Base-by-base conservation (phyloP, 306 rosid genomes). In the Trifolium repens region DNA sequence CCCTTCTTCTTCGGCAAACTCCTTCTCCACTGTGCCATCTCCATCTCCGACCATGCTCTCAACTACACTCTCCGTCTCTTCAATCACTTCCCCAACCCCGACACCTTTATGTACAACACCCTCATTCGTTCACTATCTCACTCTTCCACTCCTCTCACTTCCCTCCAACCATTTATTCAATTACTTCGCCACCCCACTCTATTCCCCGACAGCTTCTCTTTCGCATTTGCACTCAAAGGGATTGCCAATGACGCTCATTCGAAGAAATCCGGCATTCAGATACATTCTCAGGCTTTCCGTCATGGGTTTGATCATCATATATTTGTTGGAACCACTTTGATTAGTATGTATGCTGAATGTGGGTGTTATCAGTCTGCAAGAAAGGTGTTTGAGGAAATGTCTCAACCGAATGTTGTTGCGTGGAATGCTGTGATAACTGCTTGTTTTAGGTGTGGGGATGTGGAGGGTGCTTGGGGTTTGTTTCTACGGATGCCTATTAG, bases 61-160 rank as follows among this genome's bases (percentile, higher is more conserved):
- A 81, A 76, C 69, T 86, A 91, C 62, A 83, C 89, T 59, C 86
- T 87, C 81, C 86, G 83, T 22, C 81, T 94, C 69, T 83, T 91
- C 77, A 77, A 60, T 8, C 88, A 89, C 67, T 84, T 82, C 43
- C 89, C 77, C 7, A 46, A 82, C 68, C 96, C 94, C n/a, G 97
- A 94, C 79, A 82, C 86, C 17, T 94, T 89, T 91, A 91, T 94
- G 93, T 84, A 83, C 93, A 94, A 94, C 69, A 81, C 96, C 5
- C 89, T 91, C 76, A 88, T 91, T 9, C 86, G 98, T 3, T 91
- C 93, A 9, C 82, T 90, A 15, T 85, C 93, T 2, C 83, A 83
- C 10, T 89, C 92, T 3, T 78, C 83, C 43, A 43, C 72, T 24
- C 94, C 94, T 6, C 81, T 52, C n/a, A 12, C 54, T 53, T 87